These are phyloP conservation scores for Brassica rapa DNA, from an alignment of 345 rosid genomes.

Conservation along the genomic window DNA sequence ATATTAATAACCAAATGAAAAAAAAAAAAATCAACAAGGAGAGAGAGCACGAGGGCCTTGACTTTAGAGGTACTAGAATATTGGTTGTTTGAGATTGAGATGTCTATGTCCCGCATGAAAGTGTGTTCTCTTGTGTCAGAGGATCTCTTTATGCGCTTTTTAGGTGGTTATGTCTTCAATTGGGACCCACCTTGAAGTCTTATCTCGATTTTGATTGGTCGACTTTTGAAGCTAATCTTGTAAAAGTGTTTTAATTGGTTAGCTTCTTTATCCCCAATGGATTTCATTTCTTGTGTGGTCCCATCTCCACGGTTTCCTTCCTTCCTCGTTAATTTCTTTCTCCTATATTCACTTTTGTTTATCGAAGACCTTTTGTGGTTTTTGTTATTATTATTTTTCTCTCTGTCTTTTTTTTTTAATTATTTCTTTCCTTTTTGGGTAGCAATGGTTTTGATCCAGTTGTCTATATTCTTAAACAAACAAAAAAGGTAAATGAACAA, in stretches of 20 bases:
- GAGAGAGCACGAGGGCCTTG: slow-evolving; percentile 16
- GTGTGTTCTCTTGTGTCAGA: slow-evolving; percentile 36
- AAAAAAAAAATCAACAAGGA: slow-evolving; percentile 11
- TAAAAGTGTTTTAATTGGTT: slow-evolving; percentile 52
- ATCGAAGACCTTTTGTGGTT: slow-evolving; percentile 13
- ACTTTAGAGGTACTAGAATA: neutral
- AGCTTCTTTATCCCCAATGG: slow-evolving; percentile 47
- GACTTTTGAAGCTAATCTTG: slow-evolving; percentile 48
- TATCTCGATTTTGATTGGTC: slow-evolving; percentile 71
- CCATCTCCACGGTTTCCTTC: slow-evolving; percentile 32
- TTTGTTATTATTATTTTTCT: neutral
- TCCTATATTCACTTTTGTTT: neutral
- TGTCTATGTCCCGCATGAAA: slow-evolving; percentile 39
- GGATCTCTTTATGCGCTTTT: slow-evolving; percentile 31
- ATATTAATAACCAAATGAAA: neutral
- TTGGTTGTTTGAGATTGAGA: slow-evolving; percentile 17
- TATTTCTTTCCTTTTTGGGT: slow-evolving; percentile 8
- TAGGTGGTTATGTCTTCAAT: slow-evolving; percentile 40
- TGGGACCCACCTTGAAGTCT: slow-evolving; percentile 51
- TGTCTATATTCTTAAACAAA: neutral
- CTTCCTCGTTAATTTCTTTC: slow-evolving; percentile 11
- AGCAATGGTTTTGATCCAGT: neutral
- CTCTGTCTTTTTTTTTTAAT: neutral
- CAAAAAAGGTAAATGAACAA: neutral
- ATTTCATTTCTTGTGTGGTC: slow-evolving; percentile 64